Base-by-base conservation (phyloP, 345 rosid genomes). In the Psidium friedrichsthalianum region DNA sequence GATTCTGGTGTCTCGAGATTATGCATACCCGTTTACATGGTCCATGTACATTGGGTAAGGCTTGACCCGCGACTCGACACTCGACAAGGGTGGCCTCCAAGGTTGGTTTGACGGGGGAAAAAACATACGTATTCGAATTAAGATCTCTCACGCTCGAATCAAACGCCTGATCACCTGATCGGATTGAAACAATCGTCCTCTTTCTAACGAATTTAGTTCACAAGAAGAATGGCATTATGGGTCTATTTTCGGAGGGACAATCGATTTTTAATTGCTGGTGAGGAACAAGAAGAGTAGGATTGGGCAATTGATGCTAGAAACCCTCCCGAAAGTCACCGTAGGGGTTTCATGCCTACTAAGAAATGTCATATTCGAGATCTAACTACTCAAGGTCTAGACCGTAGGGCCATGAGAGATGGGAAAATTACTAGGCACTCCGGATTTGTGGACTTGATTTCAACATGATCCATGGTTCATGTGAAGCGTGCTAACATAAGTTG, bases 141-240 rank as follows among this genome's bases (percentile, higher is more conserved):
- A 61, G 32, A 36, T 36, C 36, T 36, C 36, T 36, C 36, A 36
- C 36, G n/a, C n/a, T n/a, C n/a, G n/a, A n/a, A n/a, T n/a, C n/a
- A n/a, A n/a, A n/a, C n/a, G n/a, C n/a, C n/a, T n/a, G n/a, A n/a
- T n/a, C n/a, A n/a, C n/a, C n/a, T n/a, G 36, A 29, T 15, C 22
- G 32, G 32, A 1, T 11, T 0, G 0, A 29, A 64, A 29, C 76
- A 15, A 29, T 64, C 6, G 29, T 5, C 21, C 14, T 64, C 3
- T 29, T 29, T 29, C 0, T 7, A 3, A 0, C 5, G 22, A 61
- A 64, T 29, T 9, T 64, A 64, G 20, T 7, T 64, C 51, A 1
- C 51, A 21, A 0, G 8, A 3, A 29, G 4, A 7, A 16, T 3
- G 22, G 0, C 22, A 1, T 29, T 3, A 1, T 15, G 22, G 11